A percentile compares a stretch with the other conserved stretches of the same genome.
phyloP scores from a whole-genome alignment of 331 rosid genomes.

The Acacia pycnantha region DNA sequence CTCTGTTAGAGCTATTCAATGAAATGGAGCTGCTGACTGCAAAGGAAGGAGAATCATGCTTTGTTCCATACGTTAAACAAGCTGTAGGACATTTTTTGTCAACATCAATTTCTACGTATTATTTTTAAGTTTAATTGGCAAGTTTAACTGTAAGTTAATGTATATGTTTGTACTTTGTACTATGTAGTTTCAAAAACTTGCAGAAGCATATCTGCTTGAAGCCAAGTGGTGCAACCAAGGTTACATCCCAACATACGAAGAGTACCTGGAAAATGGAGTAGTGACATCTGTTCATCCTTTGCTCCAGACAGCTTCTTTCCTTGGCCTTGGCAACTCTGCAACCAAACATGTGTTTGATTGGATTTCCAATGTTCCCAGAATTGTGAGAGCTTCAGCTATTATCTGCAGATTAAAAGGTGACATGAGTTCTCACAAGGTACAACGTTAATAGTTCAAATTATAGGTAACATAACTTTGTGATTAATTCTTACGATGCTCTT shows the following conservation, averaged over 20 bases:
- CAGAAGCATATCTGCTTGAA: constrained; percentile 24
- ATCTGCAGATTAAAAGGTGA: constrained; percentile 24
- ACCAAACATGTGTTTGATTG: constrained; percentile 32
- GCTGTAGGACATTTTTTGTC: constrained; percentile 20
- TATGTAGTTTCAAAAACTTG: constrained; percentile 14
- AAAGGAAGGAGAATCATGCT: constrained; percentile 22
- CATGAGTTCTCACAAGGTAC: constrained; percentile 28
- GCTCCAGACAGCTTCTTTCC: neutral
- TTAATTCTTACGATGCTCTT: too few relatives aligned
- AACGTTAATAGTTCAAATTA: neutral
- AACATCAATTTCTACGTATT: neutral
- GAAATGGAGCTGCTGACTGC: constrained; percentile 30
- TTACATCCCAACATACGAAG: constrained; percentile 30
- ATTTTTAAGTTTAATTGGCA: neutral
- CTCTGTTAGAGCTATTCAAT: constrained; percentile 21
- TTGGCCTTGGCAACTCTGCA: constrained; percentile 26
- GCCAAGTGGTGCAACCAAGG: constrained; percentile 39
- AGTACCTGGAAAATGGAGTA: constrained; percentile 22
- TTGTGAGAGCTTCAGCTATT: neutral
- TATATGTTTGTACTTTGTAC: neutral
- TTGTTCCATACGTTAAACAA: constrained; percentile 32
- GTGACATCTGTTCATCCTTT: neutral
- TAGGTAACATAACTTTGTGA: too few relatives aligned
- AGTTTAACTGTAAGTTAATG: neutral
- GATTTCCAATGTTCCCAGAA: constrained; percentile 13